phyloP scores from a whole-genome alignment of 208 protist species.

The Leishmania major region DNA sequence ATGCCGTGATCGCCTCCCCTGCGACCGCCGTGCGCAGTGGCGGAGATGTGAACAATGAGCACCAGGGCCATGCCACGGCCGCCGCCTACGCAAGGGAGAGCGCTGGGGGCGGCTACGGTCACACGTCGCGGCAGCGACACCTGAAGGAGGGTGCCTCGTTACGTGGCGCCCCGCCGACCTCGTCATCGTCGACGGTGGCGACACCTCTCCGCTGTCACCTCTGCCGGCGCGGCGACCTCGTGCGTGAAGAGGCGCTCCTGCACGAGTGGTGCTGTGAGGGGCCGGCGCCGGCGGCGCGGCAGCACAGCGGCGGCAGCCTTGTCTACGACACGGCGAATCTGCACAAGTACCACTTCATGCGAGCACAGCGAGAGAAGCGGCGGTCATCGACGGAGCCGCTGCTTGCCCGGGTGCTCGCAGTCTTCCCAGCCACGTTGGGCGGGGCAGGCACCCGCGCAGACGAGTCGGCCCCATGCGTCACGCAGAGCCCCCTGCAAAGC shows the following conservation, averaged over 20 bases:
- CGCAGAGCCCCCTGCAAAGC: constrained; percentile 5
- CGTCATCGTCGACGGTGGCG: not conserved
- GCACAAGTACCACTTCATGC: constrained; percentile 77
- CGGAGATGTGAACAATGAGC: not conserved
- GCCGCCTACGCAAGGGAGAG: not conserved
- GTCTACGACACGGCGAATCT: constrained; percentile 60
- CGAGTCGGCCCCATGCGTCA: not conserved
- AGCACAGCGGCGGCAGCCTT: constrained; percentile 22
- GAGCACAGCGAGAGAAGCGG: constrained; percentile 53
- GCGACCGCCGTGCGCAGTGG: constrained; percentile 14
- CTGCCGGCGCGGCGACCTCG: constrained; percentile 55
- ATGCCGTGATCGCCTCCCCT: constrained; percentile 15
- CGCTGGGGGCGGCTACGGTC: not conserved
- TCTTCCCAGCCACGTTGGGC: not conserved
- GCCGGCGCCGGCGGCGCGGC: constrained; percentile 37
- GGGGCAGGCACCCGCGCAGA: not conserved
- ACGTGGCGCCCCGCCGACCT: not conserved
- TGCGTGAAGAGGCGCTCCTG: constrained; percentile 48
- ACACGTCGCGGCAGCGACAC: not conserved
- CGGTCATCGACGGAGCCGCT: constrained; percentile 45
- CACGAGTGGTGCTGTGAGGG: constrained; percentile 85
- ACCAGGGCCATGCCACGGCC: not conserved
- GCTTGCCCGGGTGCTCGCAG: constrained; percentile 22
- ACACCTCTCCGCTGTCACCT: constrained; percentile 52
- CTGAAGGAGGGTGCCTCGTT: not conserved